Evolutionary conservation across 2,329 filamentous ascomycete species (phyloP), one percentile per base, ranked within the genome.

Genomic region (Fusarium buharicum): DNA sequence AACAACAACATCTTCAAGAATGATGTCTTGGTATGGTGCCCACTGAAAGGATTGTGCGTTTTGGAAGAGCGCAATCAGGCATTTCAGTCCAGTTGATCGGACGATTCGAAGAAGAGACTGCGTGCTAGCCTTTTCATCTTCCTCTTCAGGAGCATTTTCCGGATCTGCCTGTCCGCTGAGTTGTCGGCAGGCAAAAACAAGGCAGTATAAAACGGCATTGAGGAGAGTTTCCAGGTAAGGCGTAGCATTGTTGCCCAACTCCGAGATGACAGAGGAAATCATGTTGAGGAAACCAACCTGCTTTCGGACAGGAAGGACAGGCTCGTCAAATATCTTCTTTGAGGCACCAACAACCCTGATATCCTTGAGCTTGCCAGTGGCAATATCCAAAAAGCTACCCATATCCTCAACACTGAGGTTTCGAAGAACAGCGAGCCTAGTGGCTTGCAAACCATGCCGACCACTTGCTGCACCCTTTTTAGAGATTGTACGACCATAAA

Each of bases 251-350:
- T 84, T 86, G 49, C 93, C 92, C 31, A 98, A 84, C 49, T 95
- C 92, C 54, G 90, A 90, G 57, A 98, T 87, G 73, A 98, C 86
- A 11, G 94, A 88, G 57, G 93, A 89, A 45, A 95, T 83, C 92
- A 98, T 95, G 72, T 96, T 96, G 47, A 97, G 79, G 72, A 97
- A 87, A 80, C 96, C 95, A 55, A 95, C 85, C 75, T 97, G 94
- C 75, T 93, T 95, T 69, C 93, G 86, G 11, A 84, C 77, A 14
- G 86, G 84, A 22, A 93, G 77, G 12, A 90, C 61, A 39, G 91
- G 85, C 24, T 82, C 77, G 1, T 80, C 74, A 44, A 93, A 84
- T 1, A 81, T 72, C 51, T 83, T 78, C 45, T 85, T 80, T 1
- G 77, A 72, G 11, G 82, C 76, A 47, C 84, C 79, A 16, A 90